Evolutionary conservation across 2,329 filamentous ascomycete genomes (phyloP), one percentile per base, ranked within the genome.

Genomic region (Sporothrix luriei): DNA sequence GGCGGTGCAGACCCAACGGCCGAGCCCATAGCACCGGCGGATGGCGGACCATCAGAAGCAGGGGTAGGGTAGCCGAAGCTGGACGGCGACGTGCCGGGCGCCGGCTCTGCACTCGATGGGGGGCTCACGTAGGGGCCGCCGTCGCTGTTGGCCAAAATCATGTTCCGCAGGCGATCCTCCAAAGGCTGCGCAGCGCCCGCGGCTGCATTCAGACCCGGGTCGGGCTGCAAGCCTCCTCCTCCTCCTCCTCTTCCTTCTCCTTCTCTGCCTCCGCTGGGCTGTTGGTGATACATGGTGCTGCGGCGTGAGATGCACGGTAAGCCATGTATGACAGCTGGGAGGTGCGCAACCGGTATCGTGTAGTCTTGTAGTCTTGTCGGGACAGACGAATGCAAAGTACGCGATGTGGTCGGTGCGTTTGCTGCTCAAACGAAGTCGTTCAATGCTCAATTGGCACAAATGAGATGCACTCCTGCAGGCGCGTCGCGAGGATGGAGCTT

Each of bases 131-230:
- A 24, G 5, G 16, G 16, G 54, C 48, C 14, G 26, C 2, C 57
- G 3, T 70, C 72, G 11, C 67, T 71, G 57, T 73, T 76, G 49
- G 70, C 68, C 19, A 76, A 38, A 6, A 74, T 75, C 71, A 76
- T 71, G 24, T 68, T 71, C 49, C 73, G 69, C 40, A 76, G 69
- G 4, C 70, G 74, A n/a, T 73, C 72, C 26, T 75, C 75, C 7
- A 76, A 73, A 0, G 72, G 68, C 46, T 21, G 54, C 26, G 57
- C 68, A n/a, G 38, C 68, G 13, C 51, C 66, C 16, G 54, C 21
- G 11, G n/a, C 21, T n/a, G 52, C 52, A n/a, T 43, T 55, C 24
- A 64, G 19, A 48, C 16, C 66, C 33, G 26, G 3, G 29, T 52
- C 26, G 26, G 26, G 26, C 29, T 33, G 13, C 24, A n/a, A n/a